phyloP scores from a whole-genome alignment of 2,329 filamentous ascomycete species.

The Phaeosphaeria sp. region DNA sequence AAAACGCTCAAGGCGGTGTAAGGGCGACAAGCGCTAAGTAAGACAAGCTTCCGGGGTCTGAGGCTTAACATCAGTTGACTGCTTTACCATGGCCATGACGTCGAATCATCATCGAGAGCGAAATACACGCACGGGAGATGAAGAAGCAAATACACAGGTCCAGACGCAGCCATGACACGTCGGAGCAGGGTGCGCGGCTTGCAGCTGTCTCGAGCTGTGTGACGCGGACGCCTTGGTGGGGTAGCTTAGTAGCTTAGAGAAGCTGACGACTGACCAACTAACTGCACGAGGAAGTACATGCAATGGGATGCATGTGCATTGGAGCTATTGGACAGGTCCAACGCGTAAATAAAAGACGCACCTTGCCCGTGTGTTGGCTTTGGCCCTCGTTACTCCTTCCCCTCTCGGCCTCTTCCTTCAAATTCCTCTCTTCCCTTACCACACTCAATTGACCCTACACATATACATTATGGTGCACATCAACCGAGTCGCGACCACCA shows the following conservation, averaged over 20 bases:
- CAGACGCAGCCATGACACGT: constrained; percentile 5
- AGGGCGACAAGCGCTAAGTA: not conserved
- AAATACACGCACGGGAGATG: constrained; percentile 4
- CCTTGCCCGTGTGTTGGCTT: not conserved
- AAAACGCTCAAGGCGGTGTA: constrained; percentile 12
- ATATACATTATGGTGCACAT: constrained; percentile 57
- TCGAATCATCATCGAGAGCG: constrained; percentile 12
- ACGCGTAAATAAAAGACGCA: constrained; percentile 6
- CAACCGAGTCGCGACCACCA: constrained; percentile 51
- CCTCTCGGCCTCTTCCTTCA: not conserved
- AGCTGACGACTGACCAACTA: constrained; percentile 4
- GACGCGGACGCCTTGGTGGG: constrained; percentile 17
- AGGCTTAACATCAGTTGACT: constrained; percentile 17
- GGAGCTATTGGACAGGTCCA: not conserved
- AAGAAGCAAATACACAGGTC: not conserved
- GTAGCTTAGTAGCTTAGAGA: constrained; percentile 12
- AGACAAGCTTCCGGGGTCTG: constrained; percentile 27
- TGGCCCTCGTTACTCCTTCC: constrained; percentile 1
- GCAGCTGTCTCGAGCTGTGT: constrained; percentile 3
- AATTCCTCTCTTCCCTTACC: not conserved
- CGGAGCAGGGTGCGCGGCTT: constrained; percentile 4
- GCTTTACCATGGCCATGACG: constrained; percentile 17
- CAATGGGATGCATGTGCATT: not conserved
- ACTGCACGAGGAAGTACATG: not conserved
- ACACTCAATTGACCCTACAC: constrained; percentile 4